Evolutionary conservation across 2,329 filamentous ascomycete genomes (phyloP).

Genomic region (Herpotrichia juniperi): DNA sequence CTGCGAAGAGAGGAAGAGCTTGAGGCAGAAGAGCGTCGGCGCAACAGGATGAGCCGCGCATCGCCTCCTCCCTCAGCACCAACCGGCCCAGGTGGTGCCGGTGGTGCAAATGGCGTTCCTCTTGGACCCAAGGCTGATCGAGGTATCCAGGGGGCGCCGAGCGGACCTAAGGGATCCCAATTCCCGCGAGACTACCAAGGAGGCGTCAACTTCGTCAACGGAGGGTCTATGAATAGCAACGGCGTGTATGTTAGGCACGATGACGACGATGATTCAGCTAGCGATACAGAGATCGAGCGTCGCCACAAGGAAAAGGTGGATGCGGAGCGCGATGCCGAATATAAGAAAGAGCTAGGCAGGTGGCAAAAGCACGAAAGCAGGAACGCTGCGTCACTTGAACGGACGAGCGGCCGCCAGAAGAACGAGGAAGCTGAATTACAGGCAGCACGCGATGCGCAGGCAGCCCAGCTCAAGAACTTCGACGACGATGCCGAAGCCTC

Average conservation of each 20-base stretch:
- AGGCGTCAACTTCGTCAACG: slow-evolving; percentile 82
- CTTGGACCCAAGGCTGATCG: slow-evolving; percentile 70
- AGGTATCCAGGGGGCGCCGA: slow-evolving; percentile 75
- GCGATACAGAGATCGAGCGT: slow-evolving; percentile 82
- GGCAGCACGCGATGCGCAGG: slow-evolving; percentile 69
- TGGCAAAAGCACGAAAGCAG: slow-evolving; percentile 91
- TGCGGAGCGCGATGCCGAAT: slow-evolving; percentile 78
- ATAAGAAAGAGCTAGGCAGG: slow-evolving; percentile 82
- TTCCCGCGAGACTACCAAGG: slow-evolving; percentile 76
- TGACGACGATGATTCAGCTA: slow-evolving; percentile 86
- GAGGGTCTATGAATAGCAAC: slow-evolving; percentile 68
- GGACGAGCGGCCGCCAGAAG: slow-evolving; percentile 80
- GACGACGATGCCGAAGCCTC: slow-evolving; percentile 85
- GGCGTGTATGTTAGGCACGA: slow-evolving; percentile 64
- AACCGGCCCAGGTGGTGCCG: slow-evolving; percentile 63
- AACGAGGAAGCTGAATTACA: slow-evolving; percentile 72
- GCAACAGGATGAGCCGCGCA: slow-evolving; percentile 67
- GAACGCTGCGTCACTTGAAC: slow-evolving; percentile 81
- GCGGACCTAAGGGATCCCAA: slow-evolving; percentile 70
- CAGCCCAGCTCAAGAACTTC: slow-evolving; percentile 78
- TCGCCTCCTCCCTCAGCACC: slow-evolving; percentile 70
- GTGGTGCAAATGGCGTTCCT: slow-evolving; percentile 77
- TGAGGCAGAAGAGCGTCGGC: slow-evolving; percentile 80
- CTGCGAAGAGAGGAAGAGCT: slow-evolving; percentile 89
- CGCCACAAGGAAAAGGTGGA: slow-evolving; percentile 73